Percentiles rank a stretch among this genome's conserved stretches.
Evolutionary conservation across 1,284 basidiomycete genomes (phyloP).

Genomic region (Garcileccinum viscosum): DNA sequence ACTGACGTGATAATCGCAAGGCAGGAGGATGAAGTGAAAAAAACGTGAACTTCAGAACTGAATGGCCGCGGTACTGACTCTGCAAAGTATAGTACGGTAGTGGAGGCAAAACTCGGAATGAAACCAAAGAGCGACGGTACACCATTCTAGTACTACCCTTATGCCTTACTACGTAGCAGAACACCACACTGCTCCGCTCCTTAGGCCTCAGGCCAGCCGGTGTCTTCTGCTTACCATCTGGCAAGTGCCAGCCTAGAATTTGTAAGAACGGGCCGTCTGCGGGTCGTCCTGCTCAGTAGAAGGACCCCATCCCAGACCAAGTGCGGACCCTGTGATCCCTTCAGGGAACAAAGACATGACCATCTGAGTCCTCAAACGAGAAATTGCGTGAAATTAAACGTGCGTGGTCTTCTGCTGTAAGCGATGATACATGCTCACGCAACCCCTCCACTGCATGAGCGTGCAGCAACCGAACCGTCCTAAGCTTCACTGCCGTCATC

Average conservation of each 20-base stretch:
- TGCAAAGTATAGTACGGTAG: too few species aligned
- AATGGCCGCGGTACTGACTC: too few species aligned
- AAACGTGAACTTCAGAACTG: too few species aligned
- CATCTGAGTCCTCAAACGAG: constrained; percentile 32
- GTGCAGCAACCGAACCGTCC: constrained; percentile 29
- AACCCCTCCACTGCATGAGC: constrained; percentile 18
- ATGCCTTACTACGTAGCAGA: too few species aligned
- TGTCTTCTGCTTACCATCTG: neutral
- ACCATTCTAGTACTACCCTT: too few species aligned
- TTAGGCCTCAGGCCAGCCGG: neutral
- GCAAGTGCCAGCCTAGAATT: neutral
- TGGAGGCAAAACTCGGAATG: too few species aligned
- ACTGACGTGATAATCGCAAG: too few species aligned
- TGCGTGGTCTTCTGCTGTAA: constrained; percentile 15
- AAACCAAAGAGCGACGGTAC: too few species aligned
- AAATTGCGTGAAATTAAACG: constrained; percentile 22
- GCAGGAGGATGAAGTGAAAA: too few species aligned
- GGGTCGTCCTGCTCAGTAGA: too few species aligned
- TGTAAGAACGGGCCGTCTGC: neutral
- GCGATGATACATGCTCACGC: constrained; percentile 8
- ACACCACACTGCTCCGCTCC: too few species aligned
- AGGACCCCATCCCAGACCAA: neutral
- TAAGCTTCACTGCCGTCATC: constrained; percentile 30
- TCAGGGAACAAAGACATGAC: constrained; percentile 23
- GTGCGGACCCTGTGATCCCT: neutral